A percentile compares a stretch with the other conserved stretches of the same genome.
These are phyloP conservation scores for Cystobasidium tubakii DNA, from an alignment of 768 basidiomycete species.

Conservation along the genomic window DNA sequence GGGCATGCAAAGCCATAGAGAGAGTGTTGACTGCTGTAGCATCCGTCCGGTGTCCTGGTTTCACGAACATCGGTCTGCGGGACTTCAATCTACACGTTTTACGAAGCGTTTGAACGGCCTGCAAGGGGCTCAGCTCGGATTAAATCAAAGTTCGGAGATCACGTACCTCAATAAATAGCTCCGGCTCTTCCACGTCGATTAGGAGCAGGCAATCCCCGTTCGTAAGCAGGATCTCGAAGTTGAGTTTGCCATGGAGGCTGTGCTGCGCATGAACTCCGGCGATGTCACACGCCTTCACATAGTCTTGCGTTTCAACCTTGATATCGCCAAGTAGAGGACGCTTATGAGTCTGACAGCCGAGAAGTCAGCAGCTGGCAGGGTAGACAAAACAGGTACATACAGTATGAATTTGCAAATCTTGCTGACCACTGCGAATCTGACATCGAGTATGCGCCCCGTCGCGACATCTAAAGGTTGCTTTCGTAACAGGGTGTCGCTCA, in stretches of 20 bases:
- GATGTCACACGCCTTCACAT: not conserved
- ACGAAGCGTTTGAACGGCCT: not conserved
- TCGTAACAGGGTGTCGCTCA: not conserved
- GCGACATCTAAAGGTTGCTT: not conserved
- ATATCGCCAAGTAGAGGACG: not conserved
- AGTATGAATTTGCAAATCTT: not conserved
- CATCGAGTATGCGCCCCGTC: not conserved
- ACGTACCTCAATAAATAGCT: slow-evolving; percentile 4
- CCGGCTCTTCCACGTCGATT: slow-evolving; percentile 6
- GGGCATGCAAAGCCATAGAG: not conserved
- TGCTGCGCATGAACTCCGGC: not conserved
- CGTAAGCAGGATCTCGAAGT: not conserved
- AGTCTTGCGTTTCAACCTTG: not conserved
- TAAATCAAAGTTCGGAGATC: not conserved
- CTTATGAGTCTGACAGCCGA: not conserved
- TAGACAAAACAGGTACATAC: not conserved
- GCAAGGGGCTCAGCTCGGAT: not conserved
- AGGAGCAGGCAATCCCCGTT: not conserved
- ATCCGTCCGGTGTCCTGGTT: not conserved
- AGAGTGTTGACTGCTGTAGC: not conserved
- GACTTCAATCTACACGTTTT: not conserved
- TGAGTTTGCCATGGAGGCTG: not conserved
- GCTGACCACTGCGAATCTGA: not conserved
- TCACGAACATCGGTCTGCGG: not conserved
- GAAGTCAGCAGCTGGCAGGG: not conserved